Base-by-base conservation (phyloP, 768 basidiomycete genomes). In the Hypsizygus marmoreus region DNA sequence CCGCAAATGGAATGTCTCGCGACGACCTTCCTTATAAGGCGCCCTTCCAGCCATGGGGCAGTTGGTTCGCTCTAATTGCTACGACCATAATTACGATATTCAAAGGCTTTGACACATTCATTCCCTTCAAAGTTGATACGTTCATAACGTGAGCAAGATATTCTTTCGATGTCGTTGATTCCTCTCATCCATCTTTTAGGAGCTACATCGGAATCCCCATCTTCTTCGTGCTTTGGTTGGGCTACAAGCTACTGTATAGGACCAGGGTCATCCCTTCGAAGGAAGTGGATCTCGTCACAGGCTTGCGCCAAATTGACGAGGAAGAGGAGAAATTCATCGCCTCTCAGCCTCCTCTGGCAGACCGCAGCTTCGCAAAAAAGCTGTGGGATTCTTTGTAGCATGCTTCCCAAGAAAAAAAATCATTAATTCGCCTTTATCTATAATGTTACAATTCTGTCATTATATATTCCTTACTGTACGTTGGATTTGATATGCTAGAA, bases 31-130 rank as follows among this genome's bases (percentile, higher is more conserved):
- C 76, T 3, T 75, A 74, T 55, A 74, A 77, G 60, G 81, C 78
- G 6, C 81, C 82, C n/a, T 80, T 82, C 59, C 79, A 79, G 57
- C 80, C 80, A 19, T 82, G 72, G 64, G 78, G 80, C 17, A 77
- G 76, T 32, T 82, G 75, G 77, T 76, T 81, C 56, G 84, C 82
- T 19, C 61, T 82, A 10, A 64, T 70, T 32, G 65, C 74, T 23
- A 81, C 79, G 1, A 69, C 53, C 8, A 68, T 82, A 40, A 78
- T 84, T 50, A 75, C 74, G 3, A 44, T 81, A 5, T 83, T 84
- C 69, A 82, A 85, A 61, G 79, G 77, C 19, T 78, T 76, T 33
- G 74, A 76, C 48, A 66, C 73, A 0, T 78, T 78, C 54, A 50
- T 76, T 20, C 74, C 73, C 19, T 84, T 77, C 65, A 72, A 65